Percentiles rank a stretch among this genome's conserved stretches.
Conservation (phyloP, 352 stramenopile genomes). For the Globisporangium canariense region DNA sequence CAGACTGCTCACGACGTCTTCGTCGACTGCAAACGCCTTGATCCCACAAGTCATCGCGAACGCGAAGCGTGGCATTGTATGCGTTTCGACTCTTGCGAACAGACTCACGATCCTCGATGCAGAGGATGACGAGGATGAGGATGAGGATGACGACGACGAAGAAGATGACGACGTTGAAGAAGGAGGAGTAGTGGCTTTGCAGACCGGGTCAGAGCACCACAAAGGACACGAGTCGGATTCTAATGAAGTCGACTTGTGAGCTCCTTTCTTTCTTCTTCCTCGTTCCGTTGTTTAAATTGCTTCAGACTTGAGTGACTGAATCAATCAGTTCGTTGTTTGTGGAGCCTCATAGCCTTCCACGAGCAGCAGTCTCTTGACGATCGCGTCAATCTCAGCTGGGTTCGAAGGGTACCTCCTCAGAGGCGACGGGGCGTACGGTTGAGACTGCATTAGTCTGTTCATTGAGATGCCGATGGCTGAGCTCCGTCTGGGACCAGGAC, state of each 20-base stretch:
- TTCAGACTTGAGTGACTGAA: not conserved
- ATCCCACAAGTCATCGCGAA: slow-evolving; percentile 34
- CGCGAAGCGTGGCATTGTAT: slow-evolving; percentile 54
- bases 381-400: slow-evolving; percentile 33
- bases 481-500: slow-evolving; percentile 1
- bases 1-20: slow-evolving; percentile 20
- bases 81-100: slow-evolving; percentile 27
- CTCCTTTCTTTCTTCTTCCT: not conserved
- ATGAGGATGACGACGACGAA: slow-evolving; percentile 20
- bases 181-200: not conserved
- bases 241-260: slow-evolving; percentile 30
- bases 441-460: not conserved
- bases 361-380: slow-evolving; percentile 51
- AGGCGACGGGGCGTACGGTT: not conserved
- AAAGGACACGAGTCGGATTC: slow-evolving; percentile 20
- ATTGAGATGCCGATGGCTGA: slow-evolving; percentile 12
- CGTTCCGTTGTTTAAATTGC: not conserved
- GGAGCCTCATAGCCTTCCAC: slow-evolving; percentile 46
- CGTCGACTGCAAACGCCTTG: slow-evolving; percentile 4
- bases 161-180: not conserved
- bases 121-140: slow-evolving; percentile 49
- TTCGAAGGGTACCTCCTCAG: slow-evolving; percentile 34
- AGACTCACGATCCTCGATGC: slow-evolving; percentile 55
- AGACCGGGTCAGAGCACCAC: not conserved
- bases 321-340: not conserved